Conservation (phyloP, 169 alveolate species). For the Plasmodium ovale region DNA sequence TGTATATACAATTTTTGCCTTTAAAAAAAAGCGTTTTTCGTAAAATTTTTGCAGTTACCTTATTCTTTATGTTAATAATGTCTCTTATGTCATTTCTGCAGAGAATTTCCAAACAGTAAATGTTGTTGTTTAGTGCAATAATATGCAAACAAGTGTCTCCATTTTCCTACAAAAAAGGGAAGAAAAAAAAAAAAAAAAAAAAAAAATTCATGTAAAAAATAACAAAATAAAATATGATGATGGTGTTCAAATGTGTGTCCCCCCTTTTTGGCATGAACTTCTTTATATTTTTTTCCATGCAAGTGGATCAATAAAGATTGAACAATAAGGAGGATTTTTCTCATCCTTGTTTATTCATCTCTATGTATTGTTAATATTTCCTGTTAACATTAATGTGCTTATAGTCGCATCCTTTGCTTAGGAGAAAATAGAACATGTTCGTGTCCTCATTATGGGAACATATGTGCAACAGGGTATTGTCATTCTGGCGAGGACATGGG, state of each 20-base stretch:
- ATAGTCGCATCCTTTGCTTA: constrained; percentile 68
- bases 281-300: constrained; percentile 6
- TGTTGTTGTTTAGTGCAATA: constrained; percentile 55
- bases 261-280: too few relatives aligned
- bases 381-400: constrained; percentile 54
- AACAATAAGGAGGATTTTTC: not conserved
- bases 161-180: constrained; percentile 20
- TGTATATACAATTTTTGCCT: not conserved
- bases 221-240: too few relatives aligned
- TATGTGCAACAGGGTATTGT: constrained; percentile 62
- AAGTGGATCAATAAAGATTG: too few relatives aligned
- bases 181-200: not conserved
- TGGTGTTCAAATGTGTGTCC: too few relatives aligned
- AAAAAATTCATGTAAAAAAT: too few relatives aligned
- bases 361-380: not conserved
- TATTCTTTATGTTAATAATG: constrained; percentile 61
- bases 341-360: not conserved
- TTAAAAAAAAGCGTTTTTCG: not conserved
- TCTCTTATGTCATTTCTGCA: constrained; percentile 51
- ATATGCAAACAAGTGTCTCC: constrained; percentile 74
- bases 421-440: constrained; percentile 52
- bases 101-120: constrained; percentile 54
- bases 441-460: constrained; percentile 66
- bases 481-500: constrained; percentile 12
- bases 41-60: constrained; percentile 16